A percentile compares a stretch with the other conserved stretches of the same genome.
phyloP scores from a whole-genome alignment of 768 basidiomycete species.

The Ramaria rubella region DNA sequence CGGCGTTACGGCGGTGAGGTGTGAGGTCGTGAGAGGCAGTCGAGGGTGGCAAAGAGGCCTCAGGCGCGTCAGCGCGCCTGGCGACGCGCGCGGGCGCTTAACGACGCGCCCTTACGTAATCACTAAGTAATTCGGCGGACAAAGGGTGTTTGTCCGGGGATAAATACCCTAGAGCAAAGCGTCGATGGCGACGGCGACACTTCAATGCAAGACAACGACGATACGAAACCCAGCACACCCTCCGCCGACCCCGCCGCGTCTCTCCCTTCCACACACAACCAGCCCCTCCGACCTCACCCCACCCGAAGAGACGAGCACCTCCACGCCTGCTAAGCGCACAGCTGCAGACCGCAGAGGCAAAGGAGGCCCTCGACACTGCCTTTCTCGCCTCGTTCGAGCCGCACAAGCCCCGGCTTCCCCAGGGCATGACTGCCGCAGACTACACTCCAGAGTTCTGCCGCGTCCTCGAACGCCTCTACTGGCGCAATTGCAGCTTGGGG shows the following conservation, averaged over 20 bases:
- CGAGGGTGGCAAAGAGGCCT: too few species aligned
- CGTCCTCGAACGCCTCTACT: constrained; percentile 82
- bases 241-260: constrained; percentile 2
- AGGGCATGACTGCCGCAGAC: constrained; percentile 61
- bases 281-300: background rate
- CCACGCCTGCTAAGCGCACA: background rate
- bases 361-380: constrained; percentile 32
- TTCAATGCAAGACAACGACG: background rate
- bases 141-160: too few species aligned
- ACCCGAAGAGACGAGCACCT: background rate
- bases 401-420: constrained; percentile 70
- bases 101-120: too few species aligned
- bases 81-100: too few species aligned
- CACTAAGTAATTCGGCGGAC: too few species aligned
- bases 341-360: constrained; percentile 27
- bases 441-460: constrained; percentile 87
- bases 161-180: too few species aligned
- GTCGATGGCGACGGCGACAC: background rate
- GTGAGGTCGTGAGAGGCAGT: too few species aligned
- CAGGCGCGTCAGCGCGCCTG: too few species aligned
- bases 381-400: constrained; percentile 75
- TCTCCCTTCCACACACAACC: constrained; percentile 5
- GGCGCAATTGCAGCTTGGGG: constrained; percentile 85
- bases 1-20: too few species aligned
- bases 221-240: background rate